phyloP scores from a whole-genome alignment of 257 asterid genomes.

The Solanum boliviense region DNA sequence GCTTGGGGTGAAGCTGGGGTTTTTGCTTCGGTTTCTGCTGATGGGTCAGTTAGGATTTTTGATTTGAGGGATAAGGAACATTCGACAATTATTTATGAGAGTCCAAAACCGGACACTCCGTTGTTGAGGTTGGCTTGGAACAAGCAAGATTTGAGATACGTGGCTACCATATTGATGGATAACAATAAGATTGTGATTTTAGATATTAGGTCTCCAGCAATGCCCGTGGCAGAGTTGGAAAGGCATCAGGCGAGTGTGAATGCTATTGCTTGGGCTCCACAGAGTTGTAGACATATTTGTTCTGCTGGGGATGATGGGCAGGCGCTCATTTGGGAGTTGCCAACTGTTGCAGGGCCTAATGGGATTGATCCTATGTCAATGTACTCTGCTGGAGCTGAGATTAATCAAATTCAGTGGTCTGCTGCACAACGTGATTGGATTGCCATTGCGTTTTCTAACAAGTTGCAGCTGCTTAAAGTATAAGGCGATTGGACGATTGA shows the following conservation, averaged over 20 bases:
- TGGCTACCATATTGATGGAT: slow-evolving; percentile 88
- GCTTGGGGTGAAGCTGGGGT: slow-evolving; percentile 95
- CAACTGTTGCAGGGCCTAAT: slow-evolving; percentile 80
- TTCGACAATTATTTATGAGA: slow-evolving; percentile 78
- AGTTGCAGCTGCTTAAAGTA: slow-evolving; percentile 82
- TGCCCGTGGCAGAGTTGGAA: slow-evolving; percentile 90
- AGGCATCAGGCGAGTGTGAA: slow-evolving; percentile 80
- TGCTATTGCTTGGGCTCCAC: slow-evolving; percentile 94
- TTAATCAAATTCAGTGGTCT: slow-evolving; percentile 94
- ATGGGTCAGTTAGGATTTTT: slow-evolving; percentile 77
- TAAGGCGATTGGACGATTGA: slow-evolving; percentile 22
- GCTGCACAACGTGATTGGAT: slow-evolving; percentile 78
- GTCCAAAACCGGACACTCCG: slow-evolving; percentile 73
- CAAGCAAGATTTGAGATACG: slow-evolving; percentile 89
- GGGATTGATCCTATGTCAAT: slow-evolving; percentile 83
- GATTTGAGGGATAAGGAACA: slow-evolving; percentile 93
- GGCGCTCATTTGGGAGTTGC: slow-evolving; percentile 86
- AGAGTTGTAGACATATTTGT: slow-evolving; percentile 71
- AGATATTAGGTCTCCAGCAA: slow-evolving; percentile 72
- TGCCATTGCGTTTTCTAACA: slow-evolving; percentile 71
- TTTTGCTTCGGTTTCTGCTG: slow-evolving; percentile 82
- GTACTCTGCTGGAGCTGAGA: slow-evolving; percentile 61
- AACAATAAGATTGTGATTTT: slow-evolving; percentile 66
- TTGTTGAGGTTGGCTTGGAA: slow-evolving; percentile 88
- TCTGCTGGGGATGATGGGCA: slow-evolving; percentile 89